Percentiles rank a stretch among this genome's conserved stretches.
Evolutionary conservation across 345 rosid genomes (phyloP).

Genomic region (Salix brachista): DNA sequence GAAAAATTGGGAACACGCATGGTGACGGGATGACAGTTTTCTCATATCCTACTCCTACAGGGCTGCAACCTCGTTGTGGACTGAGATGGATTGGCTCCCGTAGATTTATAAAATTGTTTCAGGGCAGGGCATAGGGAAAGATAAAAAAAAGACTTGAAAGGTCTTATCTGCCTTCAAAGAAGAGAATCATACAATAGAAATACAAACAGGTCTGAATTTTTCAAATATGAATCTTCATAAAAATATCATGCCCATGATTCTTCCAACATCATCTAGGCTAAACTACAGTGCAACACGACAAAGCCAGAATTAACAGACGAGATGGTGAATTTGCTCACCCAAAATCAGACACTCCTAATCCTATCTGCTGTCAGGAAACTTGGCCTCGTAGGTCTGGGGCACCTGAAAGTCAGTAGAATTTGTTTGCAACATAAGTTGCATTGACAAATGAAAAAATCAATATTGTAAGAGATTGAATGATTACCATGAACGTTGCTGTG

Average conservation of each 20-base stretch:
- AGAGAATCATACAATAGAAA: not conserved
- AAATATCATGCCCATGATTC: not conserved
- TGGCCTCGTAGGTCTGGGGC: constrained; percentile 51
- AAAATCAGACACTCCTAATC: not conserved
- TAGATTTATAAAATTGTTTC: no score
- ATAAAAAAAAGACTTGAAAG: not conserved
- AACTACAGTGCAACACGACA: not conserved
- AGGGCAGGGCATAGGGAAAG: no score
- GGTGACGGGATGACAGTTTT: no score
- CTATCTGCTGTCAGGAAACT: constrained; percentile 54
- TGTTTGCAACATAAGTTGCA: not conserved
- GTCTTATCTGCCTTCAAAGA: not conserved
- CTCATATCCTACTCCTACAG: no score
- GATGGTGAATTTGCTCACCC: not conserved
- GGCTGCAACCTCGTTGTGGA: no score
- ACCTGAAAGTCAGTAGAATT: constrained; percentile 28
- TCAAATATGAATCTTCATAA: not conserved
- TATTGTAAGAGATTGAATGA: not conserved
- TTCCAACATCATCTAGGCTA: not conserved
- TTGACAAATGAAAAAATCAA: not conserved
- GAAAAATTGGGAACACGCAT: no score
- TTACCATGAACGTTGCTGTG: constrained; percentile 85
- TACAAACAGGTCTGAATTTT: not conserved
- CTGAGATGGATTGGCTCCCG: no score
- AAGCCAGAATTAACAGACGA: not conserved